phyloP scores from a whole-genome alignment of 345 rosid species.

The Fremontodendron californicum region DNA sequence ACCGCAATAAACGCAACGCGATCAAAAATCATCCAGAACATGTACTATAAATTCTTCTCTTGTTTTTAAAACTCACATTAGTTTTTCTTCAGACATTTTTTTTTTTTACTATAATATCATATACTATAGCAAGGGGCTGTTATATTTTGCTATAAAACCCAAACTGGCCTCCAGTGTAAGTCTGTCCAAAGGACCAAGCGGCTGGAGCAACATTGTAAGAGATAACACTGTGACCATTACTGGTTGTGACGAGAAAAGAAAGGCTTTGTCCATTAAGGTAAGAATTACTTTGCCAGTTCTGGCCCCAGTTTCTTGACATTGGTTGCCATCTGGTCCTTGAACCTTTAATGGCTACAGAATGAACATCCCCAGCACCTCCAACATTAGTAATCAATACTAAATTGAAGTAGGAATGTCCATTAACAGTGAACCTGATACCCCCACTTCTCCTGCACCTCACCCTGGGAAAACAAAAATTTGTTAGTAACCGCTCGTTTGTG shows the following conservation, averaged over 20 bases:
- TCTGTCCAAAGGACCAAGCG: slow-evolving; percentile 74
- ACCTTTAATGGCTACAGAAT: slow-evolving; percentile 58
- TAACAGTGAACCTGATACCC: slow-evolving; percentile 68
- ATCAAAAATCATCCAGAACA: neutral
- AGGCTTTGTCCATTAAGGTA: slow-evolving; percentile 68
- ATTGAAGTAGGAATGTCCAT: slow-evolving; percentile 78
- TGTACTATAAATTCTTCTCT: too few species aligned
- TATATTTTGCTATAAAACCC: slow-evolving; percentile 23
- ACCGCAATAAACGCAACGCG: too few species aligned
- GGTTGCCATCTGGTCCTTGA: slow-evolving; percentile 59
- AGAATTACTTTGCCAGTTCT: slow-evolving; percentile 83
- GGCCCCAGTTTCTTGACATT: slow-evolving; percentile 86
- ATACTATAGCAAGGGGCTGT: neutral
- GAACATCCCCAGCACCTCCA: slow-evolving; percentile 77
- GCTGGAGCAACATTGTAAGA: slow-evolving; percentile 67
- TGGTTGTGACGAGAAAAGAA: slow-evolving; percentile 61
- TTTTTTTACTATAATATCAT: neutral
- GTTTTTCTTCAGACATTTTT: neutral
- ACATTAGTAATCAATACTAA: slow-evolving; percentile 66
- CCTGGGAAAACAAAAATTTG: slow-evolving; percentile 26
- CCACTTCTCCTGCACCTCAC: slow-evolving; percentile 68
- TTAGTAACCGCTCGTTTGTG: too few species aligned
- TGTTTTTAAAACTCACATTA: neutral
- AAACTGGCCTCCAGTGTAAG: slow-evolving; percentile 64
- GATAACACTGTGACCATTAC: slow-evolving; percentile 55